Conservation (phyloP, 1,284 basidiomycete species). For the Rhodofomes roseus region DNA sequence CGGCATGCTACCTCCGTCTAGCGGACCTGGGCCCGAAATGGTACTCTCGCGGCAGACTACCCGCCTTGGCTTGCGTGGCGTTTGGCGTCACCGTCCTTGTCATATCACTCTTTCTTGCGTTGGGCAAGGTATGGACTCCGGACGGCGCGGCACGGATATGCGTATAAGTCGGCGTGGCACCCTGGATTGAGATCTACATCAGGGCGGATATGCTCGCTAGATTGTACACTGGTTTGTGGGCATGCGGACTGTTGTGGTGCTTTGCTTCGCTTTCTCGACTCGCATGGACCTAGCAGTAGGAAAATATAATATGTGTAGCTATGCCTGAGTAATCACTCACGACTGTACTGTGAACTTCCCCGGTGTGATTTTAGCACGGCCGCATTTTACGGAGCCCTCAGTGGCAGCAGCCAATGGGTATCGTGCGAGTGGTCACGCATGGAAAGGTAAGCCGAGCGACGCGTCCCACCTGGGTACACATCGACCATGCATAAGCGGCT, state of each 20-base stretch:
- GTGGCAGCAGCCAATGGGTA: neutral
- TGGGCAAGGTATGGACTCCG: conserved; percentile 72
- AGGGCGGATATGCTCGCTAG: too few relatives aligned
- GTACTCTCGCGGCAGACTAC: conserved; percentile 67
- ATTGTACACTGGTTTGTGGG: neutral
- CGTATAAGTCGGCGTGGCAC: conserved; percentile 33
- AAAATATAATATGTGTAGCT: neutral
- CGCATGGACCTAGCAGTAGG: neutral
- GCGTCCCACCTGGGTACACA: neutral
- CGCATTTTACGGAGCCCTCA: neutral
- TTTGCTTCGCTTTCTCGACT: neutral
- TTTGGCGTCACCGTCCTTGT: conserved; percentile 83
- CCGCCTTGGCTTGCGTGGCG: conserved; percentile 65
- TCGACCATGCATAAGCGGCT: conserved; percentile 3
- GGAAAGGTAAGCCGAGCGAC: neutral
- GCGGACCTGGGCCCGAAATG: conserved; percentile 54
- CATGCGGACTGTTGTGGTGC: neutral
- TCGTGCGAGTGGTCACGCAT: neutral
- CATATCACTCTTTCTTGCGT: conserved; percentile 71
- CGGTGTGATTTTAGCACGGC: neutral
- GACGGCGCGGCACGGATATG: conserved; percentile 71
- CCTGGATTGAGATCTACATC: too few relatives aligned
- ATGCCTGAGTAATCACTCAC: neutral
- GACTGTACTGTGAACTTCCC: neutral
- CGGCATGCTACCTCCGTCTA: conserved; percentile 83